A percentile compares a stretch with the other conserved stretches of the same genome.
Conservation (phyloP, 305 asterid genomes). For the Rubia peregrina region DNA sequence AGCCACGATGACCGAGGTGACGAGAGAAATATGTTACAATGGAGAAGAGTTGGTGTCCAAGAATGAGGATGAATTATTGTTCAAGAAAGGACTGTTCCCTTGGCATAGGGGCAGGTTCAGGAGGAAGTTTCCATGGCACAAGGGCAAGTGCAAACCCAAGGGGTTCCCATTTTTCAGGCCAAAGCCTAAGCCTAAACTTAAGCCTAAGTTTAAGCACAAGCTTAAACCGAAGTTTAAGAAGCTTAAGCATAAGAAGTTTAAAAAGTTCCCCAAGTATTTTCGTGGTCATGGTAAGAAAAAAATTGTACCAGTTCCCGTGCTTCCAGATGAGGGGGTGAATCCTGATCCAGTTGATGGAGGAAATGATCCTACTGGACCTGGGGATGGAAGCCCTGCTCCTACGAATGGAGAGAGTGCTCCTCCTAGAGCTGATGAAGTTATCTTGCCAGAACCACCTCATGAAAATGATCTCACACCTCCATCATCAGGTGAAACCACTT, state of each 20-base stretch:
- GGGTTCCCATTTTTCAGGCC: neutral
- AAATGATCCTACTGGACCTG: neutral
- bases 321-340: neutral
- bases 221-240: neutral
- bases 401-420: neutral
- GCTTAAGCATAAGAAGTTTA: neutral
- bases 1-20: conserved; percentile 1
- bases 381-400: neutral
- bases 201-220: neutral
- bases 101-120: neutral
- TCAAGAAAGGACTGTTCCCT: neutral
- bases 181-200: neutral
- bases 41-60: neutral
- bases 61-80: neutral
- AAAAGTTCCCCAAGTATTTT: neutral
- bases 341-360: conserved; percentile 2
- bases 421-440: conserved; percentile 5
- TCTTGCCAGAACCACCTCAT: neutral
- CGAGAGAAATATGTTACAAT: neutral
- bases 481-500: neutral
- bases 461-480: neutral
- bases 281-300: neutral
- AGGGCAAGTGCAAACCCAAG: conserved; percentile 7
- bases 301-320: neutral
- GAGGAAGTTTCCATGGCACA: neutral